These are phyloP conservation scores for Knoxia roxburghii DNA, from an alignment of 257 asterid species.

Conservation along the genomic window DNA sequence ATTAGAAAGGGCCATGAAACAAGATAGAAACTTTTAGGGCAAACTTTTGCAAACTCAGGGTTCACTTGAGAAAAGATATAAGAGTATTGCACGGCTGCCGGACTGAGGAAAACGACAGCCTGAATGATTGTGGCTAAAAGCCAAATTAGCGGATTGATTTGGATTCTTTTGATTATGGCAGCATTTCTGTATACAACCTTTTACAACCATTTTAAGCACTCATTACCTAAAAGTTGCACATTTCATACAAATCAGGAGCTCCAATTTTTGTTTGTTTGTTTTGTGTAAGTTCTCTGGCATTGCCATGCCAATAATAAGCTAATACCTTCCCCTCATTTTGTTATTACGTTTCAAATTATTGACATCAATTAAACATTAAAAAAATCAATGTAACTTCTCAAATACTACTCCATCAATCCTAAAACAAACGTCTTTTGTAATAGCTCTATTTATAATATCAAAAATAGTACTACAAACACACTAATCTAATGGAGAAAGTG, in stretches of 20 bases:
- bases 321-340: too few relatives aligned
- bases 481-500: too few relatives aligned
- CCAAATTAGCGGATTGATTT: constrained; percentile 12
- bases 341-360: too few relatives aligned
- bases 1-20: too few relatives aligned
- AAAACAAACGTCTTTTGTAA: too few relatives aligned
- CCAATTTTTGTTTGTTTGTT: not conserved
- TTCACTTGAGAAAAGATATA: not conserved
- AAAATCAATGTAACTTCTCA: too few relatives aligned
- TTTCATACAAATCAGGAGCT: not conserved
- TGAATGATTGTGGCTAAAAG: not conserved
- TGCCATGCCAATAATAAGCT: too few relatives aligned
- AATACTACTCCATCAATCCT: too few relatives aligned
- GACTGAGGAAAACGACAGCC: not conserved
- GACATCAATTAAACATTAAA: too few relatives aligned
- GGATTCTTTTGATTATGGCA: constrained; percentile 2
- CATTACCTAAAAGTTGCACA: not conserved
- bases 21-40: not conserved
- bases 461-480: too few relatives aligned
- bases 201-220: not conserved
- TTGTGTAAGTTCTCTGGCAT: not conserved
- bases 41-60: not conserved
- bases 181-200: not conserved
- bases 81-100: not conserved
- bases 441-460: too few relatives aligned